phyloP scores from a whole-genome alignment of 2,329 filamentous ascomycete genomes.

The Lasiodiplodia sp. region DNA sequence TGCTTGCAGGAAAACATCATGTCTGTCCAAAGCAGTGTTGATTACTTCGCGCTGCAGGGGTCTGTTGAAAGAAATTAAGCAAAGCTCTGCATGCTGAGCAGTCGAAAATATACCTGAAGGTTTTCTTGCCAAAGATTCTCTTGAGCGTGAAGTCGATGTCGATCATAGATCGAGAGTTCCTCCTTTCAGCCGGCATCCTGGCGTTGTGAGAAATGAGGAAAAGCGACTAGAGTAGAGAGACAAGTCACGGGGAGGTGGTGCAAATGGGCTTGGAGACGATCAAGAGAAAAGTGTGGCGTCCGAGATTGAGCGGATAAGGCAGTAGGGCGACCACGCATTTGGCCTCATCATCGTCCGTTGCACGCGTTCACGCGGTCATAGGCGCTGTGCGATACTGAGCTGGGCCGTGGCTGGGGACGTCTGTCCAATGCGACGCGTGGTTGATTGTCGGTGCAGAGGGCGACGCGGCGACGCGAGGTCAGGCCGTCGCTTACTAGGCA shows the following conservation, averaged over 20 bases:
- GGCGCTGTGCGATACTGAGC: not conserved
- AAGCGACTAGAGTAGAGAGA: not conserved
- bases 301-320: not conserved
- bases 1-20: conserved; percentile 94
- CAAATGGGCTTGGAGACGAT: not conserved
- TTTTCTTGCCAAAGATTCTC: conserved; percentile 74
- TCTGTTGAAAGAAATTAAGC: conserved; percentile 52
- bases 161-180: conserved; percentile 37
- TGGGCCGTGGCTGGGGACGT: not conserved
- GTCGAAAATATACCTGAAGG: conserved; percentile 68
- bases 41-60: conserved; percentile 90
- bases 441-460: not conserved
- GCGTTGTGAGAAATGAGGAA: too few species aligned
- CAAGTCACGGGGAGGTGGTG: not conserved
- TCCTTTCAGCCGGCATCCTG: conserved; percentile 42
- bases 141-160: conserved; percentile 79
- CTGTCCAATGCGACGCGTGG: not conserved
- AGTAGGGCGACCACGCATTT: not conserved
- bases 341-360: not conserved
- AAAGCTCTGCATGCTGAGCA: not conserved
- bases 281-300: not conserved
- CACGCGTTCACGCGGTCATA: not conserved
- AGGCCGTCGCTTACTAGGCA: conserved; percentile 17
- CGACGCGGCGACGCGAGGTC: conserved; percentile 10
- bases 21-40: conserved; percentile 75